Evolutionary conservation across 805 yeast species (phyloP), one percentile per base, ranked within the genome.

Genomic region (Kluyveromyces starmeri): DNA sequence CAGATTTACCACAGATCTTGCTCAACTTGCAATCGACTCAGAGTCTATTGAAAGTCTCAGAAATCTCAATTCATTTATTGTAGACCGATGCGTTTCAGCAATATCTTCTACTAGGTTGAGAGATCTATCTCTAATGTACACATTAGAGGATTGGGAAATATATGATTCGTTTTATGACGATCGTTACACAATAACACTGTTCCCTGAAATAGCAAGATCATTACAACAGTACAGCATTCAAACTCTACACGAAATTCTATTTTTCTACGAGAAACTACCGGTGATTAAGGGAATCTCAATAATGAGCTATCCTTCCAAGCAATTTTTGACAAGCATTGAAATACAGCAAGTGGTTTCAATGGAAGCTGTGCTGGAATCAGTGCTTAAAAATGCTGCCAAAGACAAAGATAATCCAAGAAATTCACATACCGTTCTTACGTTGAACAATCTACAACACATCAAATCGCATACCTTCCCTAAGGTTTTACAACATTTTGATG

Each of bases 401-500:
- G 67, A 65, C 36, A 60, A 55, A 28, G 62, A 60, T 22, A 53
- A 54, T 15, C 51, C 58, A 22, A 61, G 62, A 44, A 62, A 70
- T 33, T 51, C 66, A 5, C 71, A 70, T 39, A 61, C 74, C 10
- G 56, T 75, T 23, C 48, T 71, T 24, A 68, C 80, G 0, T 51
- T 78, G 27, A 67, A 76, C 27, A 78, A 78, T 45, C 51, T 79
- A 30, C 68, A 66, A 28, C 64, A 64, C 30, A 54, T 80, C 20
- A 59, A 68, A 20, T 58, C 57, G 15, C 51, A 46, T 3, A 61
- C 71, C 2, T 59, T 79, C 17, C 78, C 82, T 1, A 50, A 55
- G 15, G 53, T 75, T 13, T 48, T 75, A 10, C 65, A 63, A 31
- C 56, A 58, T 34, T 77, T 73, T 47, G 79, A 77, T 42, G 48